Conservation (phyloP, 805 yeast genomes). For the Pichia rugopelliculosa region DNA sequence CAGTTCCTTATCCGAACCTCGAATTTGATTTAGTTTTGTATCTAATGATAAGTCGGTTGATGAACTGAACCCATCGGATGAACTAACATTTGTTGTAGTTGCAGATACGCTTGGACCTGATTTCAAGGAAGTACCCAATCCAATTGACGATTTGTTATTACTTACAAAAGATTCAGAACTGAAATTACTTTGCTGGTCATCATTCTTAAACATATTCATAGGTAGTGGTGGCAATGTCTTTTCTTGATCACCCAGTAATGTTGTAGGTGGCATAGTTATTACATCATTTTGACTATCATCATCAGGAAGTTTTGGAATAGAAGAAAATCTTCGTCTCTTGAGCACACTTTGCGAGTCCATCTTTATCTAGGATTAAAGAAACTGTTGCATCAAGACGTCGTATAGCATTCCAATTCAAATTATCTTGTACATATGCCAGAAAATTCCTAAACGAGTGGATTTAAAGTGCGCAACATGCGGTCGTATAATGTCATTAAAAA, state of each 20-base stretch:
- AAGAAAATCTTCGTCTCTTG: background rate
- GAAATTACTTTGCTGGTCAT: background rate
- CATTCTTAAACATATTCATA: background rate
- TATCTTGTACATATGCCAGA: background rate
- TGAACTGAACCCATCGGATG: background rate
- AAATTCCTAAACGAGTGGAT: background rate
- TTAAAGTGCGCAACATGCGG: background rate
- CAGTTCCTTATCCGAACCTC: background rate
- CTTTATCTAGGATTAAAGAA: background rate
- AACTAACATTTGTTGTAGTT: conserved; percentile 9
- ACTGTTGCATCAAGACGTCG: background rate
- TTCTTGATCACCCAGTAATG: background rate
- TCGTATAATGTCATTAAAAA: background rate
- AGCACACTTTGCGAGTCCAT: background rate
- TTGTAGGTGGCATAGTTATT: conserved; percentile 14
- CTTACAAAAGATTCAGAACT: background rate
- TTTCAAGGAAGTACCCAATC: conserved; percentile 3
- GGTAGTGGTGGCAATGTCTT: conserved; percentile 8
- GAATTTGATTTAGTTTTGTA: background rate
- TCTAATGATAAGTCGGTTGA: background rate
- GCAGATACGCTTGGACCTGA: conserved; percentile 19
- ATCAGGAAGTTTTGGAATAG: conserved; percentile 22
- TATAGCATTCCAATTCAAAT: background rate
- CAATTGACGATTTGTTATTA: background rate
- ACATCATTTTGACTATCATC: conserved; percentile 19